Evolutionary conservation across 306 rosid genomes (phyloP), one percentile per base, ranked within the genome.

Genomic region (Crataegus laevigata): DNA sequence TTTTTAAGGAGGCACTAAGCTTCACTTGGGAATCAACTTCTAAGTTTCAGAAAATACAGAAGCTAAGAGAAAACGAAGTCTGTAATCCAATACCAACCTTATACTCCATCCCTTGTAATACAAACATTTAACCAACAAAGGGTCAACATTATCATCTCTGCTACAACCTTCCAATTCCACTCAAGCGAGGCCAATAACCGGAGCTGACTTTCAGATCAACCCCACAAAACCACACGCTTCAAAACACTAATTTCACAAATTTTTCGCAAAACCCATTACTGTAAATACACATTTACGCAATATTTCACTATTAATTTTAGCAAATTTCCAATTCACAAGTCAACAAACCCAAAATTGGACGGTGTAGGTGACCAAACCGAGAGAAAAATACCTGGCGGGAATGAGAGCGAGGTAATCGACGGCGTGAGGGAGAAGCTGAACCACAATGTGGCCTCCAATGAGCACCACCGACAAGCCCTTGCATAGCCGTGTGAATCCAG

Each of bases 401-500:
- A 93, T 91, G 79, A 93, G 98, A 42, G 98, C 96, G 55, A 93
- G 87, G 74, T 91, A 93, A 51, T 76, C 11, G 73, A 89, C 55
- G 43, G 87, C 85, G 11, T 74, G 78, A 69, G 97, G 98, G 79
- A 91, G 84, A 69, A 91, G 45, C 78, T 85, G 89, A 76, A 93
- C 71, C 21, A 89, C 71, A 80, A 89, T 77, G 92, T 93, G 93
- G 17, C 89, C 87, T 42, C 82, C 81, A n/a, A 93, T 59, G 19
- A 93, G 93, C 5, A 91, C 77, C 21, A 85, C 85, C 0, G 93
- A 87, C 1, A 93, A 83, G 30, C 98, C 98, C 66, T 93, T 93
- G 90, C 98, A 93, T 47, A 93, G 82, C 34, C 89, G 84, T 47
- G 96, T 91, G 79, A 89, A 89, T 42, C 96, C 96, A 42, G 90